Evolutionary conservation across 441 rosid species (phyloP), one percentile per base, ranked within the genome.

Genomic region (Brassica balearica): DNA sequence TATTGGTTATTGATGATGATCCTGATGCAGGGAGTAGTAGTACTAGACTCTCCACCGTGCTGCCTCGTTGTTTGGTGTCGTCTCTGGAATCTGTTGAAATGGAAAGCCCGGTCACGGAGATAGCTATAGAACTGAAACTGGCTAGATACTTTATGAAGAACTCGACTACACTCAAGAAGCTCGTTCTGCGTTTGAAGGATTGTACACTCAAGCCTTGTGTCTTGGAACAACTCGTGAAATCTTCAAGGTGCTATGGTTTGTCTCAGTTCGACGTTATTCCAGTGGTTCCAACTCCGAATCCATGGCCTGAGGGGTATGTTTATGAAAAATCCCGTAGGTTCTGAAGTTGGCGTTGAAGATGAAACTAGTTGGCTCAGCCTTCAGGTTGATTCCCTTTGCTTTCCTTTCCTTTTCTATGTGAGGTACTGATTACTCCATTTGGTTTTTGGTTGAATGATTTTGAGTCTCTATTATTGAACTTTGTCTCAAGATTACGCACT

Each of bases 81-180:
- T 73, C 77, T 1, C 77, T 73, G 0, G 70, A 73, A 64, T 63
- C 46, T 63, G 69, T 73, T 27, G 76, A 73, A 64, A 29, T 73
- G n/a, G 69, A 27, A 38, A 17, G 69, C 32, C 22, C 34, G 20
- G 23, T 51, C 69, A 73, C 63, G 63, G 19, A 63, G 77, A 2
- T 1, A 48, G 20, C 7, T 64, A 51, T 2, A 0, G 53, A 7
- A 9, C 68, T 64, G 53, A 8, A 64, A 2, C 19, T 73, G 70
- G 70, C 58, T 29, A 64, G 69, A 48, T 73, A 48, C 62, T 72
- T 72, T 27, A 17, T 72, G 11, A 9, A 43, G 74, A 68, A 68
- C 23, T 60, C 68, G 4, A 5, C 73, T 27, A 68, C 73, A 17
- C 62, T 58, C 12, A 58, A 58, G 62, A 58, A 58, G 62, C 62